Evolutionary conservation across 2,329 filamentous ascomycete genomes (phyloP).

Genomic region (Exophiala sp.): DNA sequence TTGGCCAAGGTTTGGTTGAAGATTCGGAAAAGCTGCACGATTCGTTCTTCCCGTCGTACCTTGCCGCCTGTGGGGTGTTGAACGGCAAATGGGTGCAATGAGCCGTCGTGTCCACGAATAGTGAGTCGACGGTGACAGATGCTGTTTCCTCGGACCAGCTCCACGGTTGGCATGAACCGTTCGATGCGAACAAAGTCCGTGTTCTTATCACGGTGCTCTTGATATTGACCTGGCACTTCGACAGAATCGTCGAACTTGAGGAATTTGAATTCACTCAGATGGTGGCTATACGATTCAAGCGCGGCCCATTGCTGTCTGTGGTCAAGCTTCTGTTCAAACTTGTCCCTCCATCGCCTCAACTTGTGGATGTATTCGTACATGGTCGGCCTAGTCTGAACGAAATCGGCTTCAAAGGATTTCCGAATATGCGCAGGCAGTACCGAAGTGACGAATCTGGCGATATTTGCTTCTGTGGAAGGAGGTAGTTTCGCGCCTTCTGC

Average conservation of each 20-base stretch:
- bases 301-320: slow-evolving; percentile 69
- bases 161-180: slow-evolving; percentile 90
- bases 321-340: slow-evolving; percentile 96
- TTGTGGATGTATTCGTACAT: slow-evolving; percentile 99
- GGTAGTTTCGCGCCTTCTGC: slow-evolving; percentile 89
- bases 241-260: slow-evolving; percentile 93
- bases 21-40: slow-evolving; percentile 92
- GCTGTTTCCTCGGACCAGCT: slow-evolving; percentile 84
- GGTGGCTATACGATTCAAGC: slow-evolving; percentile 81
- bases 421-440: slow-evolving; percentile 93
- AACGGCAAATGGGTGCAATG: slow-evolving; percentile 92
- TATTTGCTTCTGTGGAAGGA: slow-evolving; percentile 86
- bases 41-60: slow-evolving; percentile 89
- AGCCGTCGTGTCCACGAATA: slow-evolving; percentile 96
- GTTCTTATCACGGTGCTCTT: slow-evolving; percentile 98
- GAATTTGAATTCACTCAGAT: slow-evolving; percentile 94
- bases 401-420: slow-evolving; percentile 95
- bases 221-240: slow-evolving; percentile 93
- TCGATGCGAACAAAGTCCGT: slow-evolving; percentile 98
- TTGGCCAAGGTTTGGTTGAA: slow-evolving; percentile 90
- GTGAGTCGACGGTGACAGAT: slow-evolving; percentile 89
- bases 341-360: slow-evolving; percentile 89
- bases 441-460: slow-evolving; percentile 92
- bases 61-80: slow-evolving; percentile 92
- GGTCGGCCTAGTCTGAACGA: slow-evolving; percentile 89